Percentiles rank a stretch among this genome's conserved stretches.
Conservation (phyloP, 192 early-diverging fungal genomes). For the Coemansia sp. region DNA sequence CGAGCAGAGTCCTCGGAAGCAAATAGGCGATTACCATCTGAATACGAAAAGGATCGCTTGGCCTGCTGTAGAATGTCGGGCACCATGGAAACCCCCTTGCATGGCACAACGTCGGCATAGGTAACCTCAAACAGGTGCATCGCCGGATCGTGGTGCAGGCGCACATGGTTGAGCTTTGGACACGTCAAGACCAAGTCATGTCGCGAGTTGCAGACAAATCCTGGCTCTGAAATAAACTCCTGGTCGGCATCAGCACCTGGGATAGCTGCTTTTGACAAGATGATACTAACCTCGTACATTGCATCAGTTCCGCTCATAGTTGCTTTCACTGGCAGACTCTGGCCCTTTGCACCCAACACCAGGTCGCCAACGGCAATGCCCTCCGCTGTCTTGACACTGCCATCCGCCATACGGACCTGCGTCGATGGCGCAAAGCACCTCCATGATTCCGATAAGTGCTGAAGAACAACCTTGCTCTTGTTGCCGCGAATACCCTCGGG, state of each 20-base stretch:
- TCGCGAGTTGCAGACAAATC: slow-evolving; percentile 36
- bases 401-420: slow-evolving; percentile 27
- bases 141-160: slow-evolving; percentile 8
- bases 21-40: slow-evolving; percentile 1
- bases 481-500: slow-evolving; percentile 97
- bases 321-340: slow-evolving; percentile 18
- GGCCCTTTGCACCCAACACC: slow-evolving; percentile 23
- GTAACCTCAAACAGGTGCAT: slow-evolving; percentile 12
- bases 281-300: slow-evolving; percentile 27
- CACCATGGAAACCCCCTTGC: slow-evolving; percentile 8
- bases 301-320: slow-evolving; percentile 23
- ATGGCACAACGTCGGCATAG: slow-evolving; percentile 33
- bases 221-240: background rate
- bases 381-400: slow-evolving; percentile 16
- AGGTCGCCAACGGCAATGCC: slow-evolving; percentile 22
- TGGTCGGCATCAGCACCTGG: background rate
- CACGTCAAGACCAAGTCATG: slow-evolving; percentile 29
- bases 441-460: slow-evolving; percentile 96
- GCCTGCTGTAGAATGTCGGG: slow-evolving; percentile 7
- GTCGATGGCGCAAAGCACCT: slow-evolving; percentile 58
- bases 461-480: slow-evolving; percentile 93
- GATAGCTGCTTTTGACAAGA: background rate
- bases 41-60: slow-evolving; percentile 15
- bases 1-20: slow-evolving; percentile 20
- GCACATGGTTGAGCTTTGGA: slow-evolving; percentile 16